Conservation (phyloP, 2,329 filamentous ascomycete species). For the Calonectria naviculata region DNA sequence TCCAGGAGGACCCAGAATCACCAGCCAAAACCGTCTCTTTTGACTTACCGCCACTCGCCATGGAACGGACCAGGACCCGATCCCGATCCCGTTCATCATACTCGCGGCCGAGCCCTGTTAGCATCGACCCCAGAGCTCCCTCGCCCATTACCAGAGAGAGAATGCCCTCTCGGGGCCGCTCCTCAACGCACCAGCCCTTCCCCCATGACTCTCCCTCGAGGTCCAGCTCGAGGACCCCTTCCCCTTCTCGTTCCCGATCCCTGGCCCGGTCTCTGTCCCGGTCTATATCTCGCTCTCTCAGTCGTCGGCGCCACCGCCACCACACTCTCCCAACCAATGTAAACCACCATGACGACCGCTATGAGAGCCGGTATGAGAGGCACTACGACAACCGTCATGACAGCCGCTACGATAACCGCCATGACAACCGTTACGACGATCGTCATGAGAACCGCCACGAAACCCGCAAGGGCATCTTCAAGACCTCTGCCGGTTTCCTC, state of each 20-base stretch:
- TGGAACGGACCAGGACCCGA: slow-evolving; percentile 20
- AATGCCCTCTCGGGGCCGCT: slow-evolving; percentile 28
- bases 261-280: slow-evolving; percentile 32
- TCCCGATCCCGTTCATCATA: slow-evolving; percentile 29
- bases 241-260: slow-evolving; percentile 38
- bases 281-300: slow-evolving; percentile 33
- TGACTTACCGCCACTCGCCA: not conserved
- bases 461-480: slow-evolving; percentile 34
- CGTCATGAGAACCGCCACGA: slow-evolving; percentile 25
- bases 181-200: slow-evolving; percentile 14
- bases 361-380: not conserved
- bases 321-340: not conserved
- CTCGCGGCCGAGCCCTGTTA: slow-evolving; percentile 33
- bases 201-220: slow-evolving; percentile 29
- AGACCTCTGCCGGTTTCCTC: slow-evolving; percentile 45
- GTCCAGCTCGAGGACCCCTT: slow-evolving; percentile 34
- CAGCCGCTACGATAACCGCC: slow-evolving; percentile 1
- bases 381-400: not conserved
- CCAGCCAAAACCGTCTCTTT: slow-evolving; percentile 4
- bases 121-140: slow-evolving; percentile 19
- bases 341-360: slow-evolving; percentile 26
- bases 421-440: too few species aligned
- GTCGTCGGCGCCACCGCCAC: slow-evolving; percentile 23
- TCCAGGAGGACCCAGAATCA: not conserved
- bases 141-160: slow-evolving; percentile 25